These are phyloP conservation scores for Phycomyces blakesleeanus DNA, from an alignment of 192 early-diverging fungal species.

Conservation along the genomic window DNA sequence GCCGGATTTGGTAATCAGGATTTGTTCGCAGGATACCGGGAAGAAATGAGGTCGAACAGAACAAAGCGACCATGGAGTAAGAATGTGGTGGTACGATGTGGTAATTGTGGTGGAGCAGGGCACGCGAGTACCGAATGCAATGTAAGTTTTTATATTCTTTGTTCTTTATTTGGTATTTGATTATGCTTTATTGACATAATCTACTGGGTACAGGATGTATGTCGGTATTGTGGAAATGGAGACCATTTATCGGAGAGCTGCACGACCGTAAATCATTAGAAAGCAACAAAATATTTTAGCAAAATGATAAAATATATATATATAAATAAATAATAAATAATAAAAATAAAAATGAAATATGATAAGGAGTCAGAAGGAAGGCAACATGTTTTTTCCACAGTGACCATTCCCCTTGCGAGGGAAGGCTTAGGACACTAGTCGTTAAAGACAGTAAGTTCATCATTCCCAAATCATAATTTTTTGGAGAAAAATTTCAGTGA, in stretches of 20 bases:
- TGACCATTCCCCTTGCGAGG: not conserved
- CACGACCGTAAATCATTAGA: no score
- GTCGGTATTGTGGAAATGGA: slow-evolving; percentile 25
- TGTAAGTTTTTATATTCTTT: slow-evolving; percentile 10
- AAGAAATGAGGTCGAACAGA: slow-evolving; percentile 27
- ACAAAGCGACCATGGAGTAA: slow-evolving; percentile 10
- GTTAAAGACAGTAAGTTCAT: slow-evolving; percentile 2
- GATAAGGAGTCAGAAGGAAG: slow-evolving; percentile 5
- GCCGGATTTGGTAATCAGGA: slow-evolving; percentile 28
- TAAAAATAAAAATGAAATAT: not conserved
- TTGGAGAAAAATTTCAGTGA: no score
- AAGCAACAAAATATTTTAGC: not conserved
- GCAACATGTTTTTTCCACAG: slow-evolving; percentile 7
- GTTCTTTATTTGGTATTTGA: not conserved
- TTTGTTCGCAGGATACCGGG: slow-evolving; percentile 24
- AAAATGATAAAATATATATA: not conserved
- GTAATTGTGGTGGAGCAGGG: slow-evolving; percentile 48
- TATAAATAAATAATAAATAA: not conserved
- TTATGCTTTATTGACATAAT: not conserved
- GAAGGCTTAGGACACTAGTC: slow-evolving; percentile 3
- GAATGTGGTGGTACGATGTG: slow-evolving; percentile 34
- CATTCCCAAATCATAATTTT: not conserved
- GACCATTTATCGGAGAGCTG: slow-evolving; percentile 24
- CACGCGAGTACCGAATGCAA: slow-evolving; percentile 44
- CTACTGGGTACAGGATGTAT: not conserved